A percentile compares a stretch with the other conserved stretches of the same genome.
Evolutionary conservation across 2,329 filamentous ascomycete species (phyloP).

Genomic region (Phialophora tarda): DNA sequence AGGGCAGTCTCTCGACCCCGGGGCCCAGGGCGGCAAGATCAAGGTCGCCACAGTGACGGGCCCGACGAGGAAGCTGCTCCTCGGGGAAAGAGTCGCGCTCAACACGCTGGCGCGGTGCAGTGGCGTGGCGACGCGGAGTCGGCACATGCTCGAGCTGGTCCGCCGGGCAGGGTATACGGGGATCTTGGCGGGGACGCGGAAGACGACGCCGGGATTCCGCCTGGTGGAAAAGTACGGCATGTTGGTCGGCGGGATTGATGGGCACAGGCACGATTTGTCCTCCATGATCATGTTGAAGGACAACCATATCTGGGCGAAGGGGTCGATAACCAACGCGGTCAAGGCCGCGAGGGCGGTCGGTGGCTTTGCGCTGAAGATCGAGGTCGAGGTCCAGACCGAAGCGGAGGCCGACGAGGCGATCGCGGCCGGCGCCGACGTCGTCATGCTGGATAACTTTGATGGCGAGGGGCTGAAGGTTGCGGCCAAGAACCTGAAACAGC

Average conservation of each 20-base stretch:
- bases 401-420: conserved; percentile 91
- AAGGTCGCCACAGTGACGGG: conserved; percentile 81
- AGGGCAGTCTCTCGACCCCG: conserved; percentile 70
- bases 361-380: conserved; percentile 91
- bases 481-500: conserved; percentile 75
- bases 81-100: conserved; percentile 91
- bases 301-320: conserved; percentile 87
- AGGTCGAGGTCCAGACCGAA: conserved; percentile 91
- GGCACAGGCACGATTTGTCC: conserved; percentile 87
- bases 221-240: conserved; percentile 98
- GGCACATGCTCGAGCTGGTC: conserved; percentile 61
- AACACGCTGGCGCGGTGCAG: conserved; percentile 91
- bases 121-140: conserved; percentile 77
- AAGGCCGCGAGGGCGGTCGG: conserved; percentile 79
- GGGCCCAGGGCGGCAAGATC: conserved; percentile 57
- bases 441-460: conserved; percentile 97
- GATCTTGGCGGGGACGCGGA: conserved; percentile 89
- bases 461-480: conserved; percentile 77
- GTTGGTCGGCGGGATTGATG: conserved; percentile 89
- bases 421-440: conserved; percentile 85
- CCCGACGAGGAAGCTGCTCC: conserved; percentile 78
- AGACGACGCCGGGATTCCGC: conserved; percentile 95
- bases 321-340: conserved; percentile 80
- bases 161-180: conserved; percentile 75
- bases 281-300: conserved; percentile 99